Conservation (phyloP, 2,329 filamentous ascomycete species). For the Diaporthe australafricana region DNA sequence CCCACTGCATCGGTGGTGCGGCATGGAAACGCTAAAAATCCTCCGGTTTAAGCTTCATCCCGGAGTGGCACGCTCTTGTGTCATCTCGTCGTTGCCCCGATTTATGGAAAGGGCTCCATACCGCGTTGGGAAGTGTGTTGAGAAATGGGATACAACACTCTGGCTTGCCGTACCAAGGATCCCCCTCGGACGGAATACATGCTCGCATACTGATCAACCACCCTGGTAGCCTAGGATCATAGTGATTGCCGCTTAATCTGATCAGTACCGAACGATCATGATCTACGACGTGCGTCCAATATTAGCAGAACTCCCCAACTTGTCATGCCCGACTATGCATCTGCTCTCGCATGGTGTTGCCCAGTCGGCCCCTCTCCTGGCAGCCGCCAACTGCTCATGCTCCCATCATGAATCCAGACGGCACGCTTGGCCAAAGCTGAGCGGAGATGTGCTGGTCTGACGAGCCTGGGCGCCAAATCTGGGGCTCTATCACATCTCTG, state of each 20-base stretch:
- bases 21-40: not conserved
- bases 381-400: constrained; percentile 5
- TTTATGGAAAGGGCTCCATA: constrained; percentile 24
- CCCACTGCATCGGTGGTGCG: not conserved
- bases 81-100: constrained; percentile 16
- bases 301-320: constrained; percentile 1
- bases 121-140: constrained; percentile 14
- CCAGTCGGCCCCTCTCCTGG: constrained; percentile 12
- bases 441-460: not conserved
- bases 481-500: not conserved
- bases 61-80: constrained; percentile 4
- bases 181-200: constrained; percentile 8
- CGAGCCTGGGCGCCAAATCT: not conserved
- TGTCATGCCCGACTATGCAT: not conserved
- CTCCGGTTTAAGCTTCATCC: constrained; percentile 24
- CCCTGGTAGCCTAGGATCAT: not conserved
- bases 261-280: not conserved
- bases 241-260: not conserved
- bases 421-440: constrained; percentile 6
- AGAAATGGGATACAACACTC: not conserved
- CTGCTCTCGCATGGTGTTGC: constrained; percentile 7
- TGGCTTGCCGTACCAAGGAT: not conserved
- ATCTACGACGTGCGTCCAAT: not conserved
- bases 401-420: not conserved
- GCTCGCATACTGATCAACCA: constrained; percentile 13